Base-by-base conservation (phyloP, 78 protist species). In the Paratrimastix pyriformis region DNA sequence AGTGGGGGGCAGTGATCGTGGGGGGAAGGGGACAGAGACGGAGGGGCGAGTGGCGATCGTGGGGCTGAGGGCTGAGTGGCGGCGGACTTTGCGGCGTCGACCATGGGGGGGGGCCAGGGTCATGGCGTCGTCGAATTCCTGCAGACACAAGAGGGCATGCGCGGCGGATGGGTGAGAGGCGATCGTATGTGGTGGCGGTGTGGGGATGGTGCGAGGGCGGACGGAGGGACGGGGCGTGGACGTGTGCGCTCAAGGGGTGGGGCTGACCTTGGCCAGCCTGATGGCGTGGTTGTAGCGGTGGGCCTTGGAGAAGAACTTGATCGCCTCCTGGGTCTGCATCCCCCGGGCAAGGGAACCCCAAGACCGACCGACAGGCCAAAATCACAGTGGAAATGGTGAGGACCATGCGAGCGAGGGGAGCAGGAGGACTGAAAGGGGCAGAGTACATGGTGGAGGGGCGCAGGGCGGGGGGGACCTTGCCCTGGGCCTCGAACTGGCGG, bases 241-340 rank as follows among this genome's bases (percentile, higher is more conserved):
- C 0, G 26, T n/a, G 8, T 82, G 39, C 76, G 79, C 85, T 46
- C 38, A 21, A 7, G 76, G 76, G 33, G 81, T 1, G 1, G 52
- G 86, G 54, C 80, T 46, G 66, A 39, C 78, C 30, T 48, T 76
- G 32, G 88, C 88, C 29, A 89, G 78, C 30, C 85, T 65, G 26
- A 84, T 78, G 11, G 89, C 90, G 44, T 84, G 75, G 69, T 74
- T 71, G 80, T 35, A 82, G 1, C 78, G 39, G n/a, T 32, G 54
- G 7, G 92, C 70, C n/a, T 40, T n/a, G 1, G 64, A 0, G 59
- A 35, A 88, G 42, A 40, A 44, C 15, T 42, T 58, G 33, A 88
- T 37, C 15, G 92, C 86, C 39, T 83, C 78, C 54, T 21, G 37
- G n/a, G n/a, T n/a, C n/a, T n/a, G n/a, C n/a, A n/a, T n/a, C n/a